Conservation (phyloP, 2,329 filamentous ascomycete species). For the Aspergillus calidoustus region DNA sequence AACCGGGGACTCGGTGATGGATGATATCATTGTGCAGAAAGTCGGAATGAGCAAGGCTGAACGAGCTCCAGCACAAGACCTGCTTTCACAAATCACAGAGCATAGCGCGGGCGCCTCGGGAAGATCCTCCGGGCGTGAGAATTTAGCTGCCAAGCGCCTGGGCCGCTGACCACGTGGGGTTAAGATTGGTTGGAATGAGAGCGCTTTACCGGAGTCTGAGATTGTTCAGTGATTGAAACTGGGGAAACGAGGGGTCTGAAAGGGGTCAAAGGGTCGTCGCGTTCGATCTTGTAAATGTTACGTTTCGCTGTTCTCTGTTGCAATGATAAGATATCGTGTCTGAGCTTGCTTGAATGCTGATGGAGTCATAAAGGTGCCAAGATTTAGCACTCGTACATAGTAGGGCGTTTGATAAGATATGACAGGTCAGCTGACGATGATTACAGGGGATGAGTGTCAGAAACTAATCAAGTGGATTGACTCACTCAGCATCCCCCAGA, state of each 20-base stretch:
- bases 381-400: no score
- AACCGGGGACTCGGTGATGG: background rate
- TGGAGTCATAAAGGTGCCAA: background rate
- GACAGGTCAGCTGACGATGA: background rate
- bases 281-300: background rate
- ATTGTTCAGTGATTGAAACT: background rate
- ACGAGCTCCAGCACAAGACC: background rate
- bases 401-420: background rate
- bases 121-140: background rate
- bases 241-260: background rate
- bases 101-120: background rate
- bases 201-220: background rate
- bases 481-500: background rate
- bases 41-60: background rate
- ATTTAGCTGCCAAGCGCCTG: background rate
- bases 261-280: no score
- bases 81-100: background rate
- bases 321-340: background rate
- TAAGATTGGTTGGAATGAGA: background rate
- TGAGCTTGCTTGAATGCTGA: background rate
- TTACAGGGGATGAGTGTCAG: background rate
- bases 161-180: constrained; percentile 8
- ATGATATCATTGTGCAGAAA: constrained; percentile 10
- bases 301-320: background rate
- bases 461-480: background rate